Percentiles rank a stretch among this genome's conserved stretches.
Conservation (phyloP, 768 basidiomycete genomes). For the Boletellus ananiceps region DNA sequence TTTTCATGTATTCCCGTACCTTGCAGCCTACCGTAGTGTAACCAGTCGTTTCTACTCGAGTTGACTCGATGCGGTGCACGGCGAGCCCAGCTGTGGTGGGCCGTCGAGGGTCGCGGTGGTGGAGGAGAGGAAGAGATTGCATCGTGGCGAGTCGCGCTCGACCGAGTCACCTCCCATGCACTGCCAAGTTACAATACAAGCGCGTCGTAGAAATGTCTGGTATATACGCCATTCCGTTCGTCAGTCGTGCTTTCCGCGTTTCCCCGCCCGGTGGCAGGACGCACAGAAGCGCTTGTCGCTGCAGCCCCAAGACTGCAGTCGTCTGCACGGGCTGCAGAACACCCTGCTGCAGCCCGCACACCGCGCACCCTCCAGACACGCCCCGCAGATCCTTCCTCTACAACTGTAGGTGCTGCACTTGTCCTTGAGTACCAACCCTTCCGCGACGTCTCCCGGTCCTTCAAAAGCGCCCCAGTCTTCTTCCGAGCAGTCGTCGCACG, state of each 20-base stretch:
- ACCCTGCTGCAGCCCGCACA: conserved; percentile 13
- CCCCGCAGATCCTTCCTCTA: conserved; percentile 8
- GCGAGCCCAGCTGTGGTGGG: too few relatives aligned
- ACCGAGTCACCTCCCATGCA: too few relatives aligned
- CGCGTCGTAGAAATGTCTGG: too few relatives aligned
- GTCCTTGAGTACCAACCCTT: conserved; percentile 9
- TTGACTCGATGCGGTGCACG: too few relatives aligned
- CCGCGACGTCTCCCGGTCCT: conserved; percentile 1
- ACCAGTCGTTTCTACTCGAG: too few relatives aligned
- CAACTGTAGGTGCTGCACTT: conserved; percentile 3
- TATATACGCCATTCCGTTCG: too few relatives aligned
- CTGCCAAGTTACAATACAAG: too few relatives aligned
- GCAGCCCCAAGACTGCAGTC: conserved; percentile 4
- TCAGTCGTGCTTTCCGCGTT: too few relatives aligned
- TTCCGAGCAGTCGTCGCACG: conserved; percentile 26
- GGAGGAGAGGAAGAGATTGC: too few relatives aligned
- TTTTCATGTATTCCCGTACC: conserved; percentile 13
- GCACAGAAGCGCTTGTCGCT: conserved; percentile 7
- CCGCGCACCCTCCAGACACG: conserved; percentile 5
- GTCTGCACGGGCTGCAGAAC: conserved; percentile 13
- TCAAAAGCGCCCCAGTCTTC: conserved; percentile 11
- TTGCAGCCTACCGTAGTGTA: conserved; percentile 7
- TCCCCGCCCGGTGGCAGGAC: not conserved
- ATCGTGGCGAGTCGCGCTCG: too few relatives aligned
- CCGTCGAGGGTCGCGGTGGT: too few relatives aligned